Base-by-base conservation (phyloP, 345 rosid species). In the Microcos paniculata region DNA sequence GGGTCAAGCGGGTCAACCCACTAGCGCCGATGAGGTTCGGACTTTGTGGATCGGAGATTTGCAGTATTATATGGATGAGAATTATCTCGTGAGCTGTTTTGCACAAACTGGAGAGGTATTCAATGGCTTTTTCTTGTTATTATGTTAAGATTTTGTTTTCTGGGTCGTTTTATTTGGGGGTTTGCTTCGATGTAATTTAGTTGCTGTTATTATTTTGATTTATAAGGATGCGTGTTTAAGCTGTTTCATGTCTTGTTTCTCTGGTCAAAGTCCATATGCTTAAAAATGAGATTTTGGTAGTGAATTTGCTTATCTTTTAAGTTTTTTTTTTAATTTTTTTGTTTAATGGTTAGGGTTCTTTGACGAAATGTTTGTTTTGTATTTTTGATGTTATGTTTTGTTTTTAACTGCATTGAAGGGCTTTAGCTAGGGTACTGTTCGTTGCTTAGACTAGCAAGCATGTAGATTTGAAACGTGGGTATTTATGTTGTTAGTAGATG, bases 21-120 rank as follows among this genome's bases (percentile, higher is more conserved):
- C 61, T 53, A 80, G 76, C 45, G 78, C 84, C 14, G 97, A 92
- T 9, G 98, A 94, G 88, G 86, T 90, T 80, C 92, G 97, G 72
- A 94, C 98, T 53, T 90, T 94, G 59, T 94, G 98, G 98, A 92
- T 94, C 85, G 98, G 98, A 0, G 96, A 94, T 74, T 88, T 94
- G 80, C 94, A 90, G 90, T 89, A 89, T 83, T 94, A 97, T 97
- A 92, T 94, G 98, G 97, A 94, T 74, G 98, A 94, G 84, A 79
- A 8, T 72, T 94, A 88, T 81, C 73, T 94, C 51, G 59, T 45
- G 45, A 56, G 70, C 71, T 89, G 93, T 70, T 92, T 94, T 70
- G 83, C 92, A 63, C 86, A 84, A 43, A 87, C 88, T 19, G 93
- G 93, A 63, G 97, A 92, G 91, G 96, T 88, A 62, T 53, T 71